Conservation (phyloP, 163 green algal species). For the Trebouxiophyceae sp. region DNA sequence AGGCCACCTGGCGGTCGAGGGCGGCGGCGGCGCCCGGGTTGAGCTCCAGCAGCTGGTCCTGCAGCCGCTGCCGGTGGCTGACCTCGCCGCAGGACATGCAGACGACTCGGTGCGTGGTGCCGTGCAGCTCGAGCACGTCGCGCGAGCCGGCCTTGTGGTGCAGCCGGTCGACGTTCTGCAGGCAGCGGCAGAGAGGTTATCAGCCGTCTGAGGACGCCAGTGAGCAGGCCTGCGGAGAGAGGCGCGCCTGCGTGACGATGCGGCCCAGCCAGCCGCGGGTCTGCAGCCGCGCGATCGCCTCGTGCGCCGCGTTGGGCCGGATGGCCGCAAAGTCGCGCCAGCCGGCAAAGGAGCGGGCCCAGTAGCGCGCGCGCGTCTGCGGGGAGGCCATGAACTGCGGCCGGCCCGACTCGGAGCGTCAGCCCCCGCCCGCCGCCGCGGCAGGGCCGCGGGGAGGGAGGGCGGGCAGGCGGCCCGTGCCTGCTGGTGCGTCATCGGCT, state of each 20-base stretch:
- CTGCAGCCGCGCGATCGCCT: conserved; percentile 51
- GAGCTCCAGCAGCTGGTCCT: conserved; percentile 42
- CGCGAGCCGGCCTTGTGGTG: conserved; percentile 57
- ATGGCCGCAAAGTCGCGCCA: conserved; percentile 65
- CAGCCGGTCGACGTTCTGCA: conserved; percentile 81
- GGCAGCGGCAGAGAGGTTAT: conserved; percentile 41
- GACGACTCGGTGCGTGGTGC: conserved; percentile 70
- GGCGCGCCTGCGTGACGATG: conserved; percentile 11
- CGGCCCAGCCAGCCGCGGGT: conserved; percentile 32
- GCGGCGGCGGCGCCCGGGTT: conserved; percentile 48
- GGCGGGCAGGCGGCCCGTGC: no score
- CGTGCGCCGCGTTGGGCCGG: conserved; percentile 60
- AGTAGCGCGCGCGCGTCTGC: conserved; percentile 59
- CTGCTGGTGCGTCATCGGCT: conserved; percentile 84
- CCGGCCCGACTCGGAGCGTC: no score
- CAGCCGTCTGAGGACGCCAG: no score
- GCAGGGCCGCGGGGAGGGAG: no score
- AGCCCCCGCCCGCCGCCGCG: no score
- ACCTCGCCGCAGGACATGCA: conserved; percentile 56
- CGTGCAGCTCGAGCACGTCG: conserved; percentile 77
- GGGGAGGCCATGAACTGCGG: conserved; percentile 61
- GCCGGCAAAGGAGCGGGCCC: conserved; percentile 71
- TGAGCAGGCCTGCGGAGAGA: no score
- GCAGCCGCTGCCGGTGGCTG: conserved; percentile 37
- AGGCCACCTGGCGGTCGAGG: conserved; percentile 21